These are phyloP conservation scores for Tanozyma kutaoensis DNA, from an alignment of 805 yeast species.

Conservation along the genomic window DNA sequence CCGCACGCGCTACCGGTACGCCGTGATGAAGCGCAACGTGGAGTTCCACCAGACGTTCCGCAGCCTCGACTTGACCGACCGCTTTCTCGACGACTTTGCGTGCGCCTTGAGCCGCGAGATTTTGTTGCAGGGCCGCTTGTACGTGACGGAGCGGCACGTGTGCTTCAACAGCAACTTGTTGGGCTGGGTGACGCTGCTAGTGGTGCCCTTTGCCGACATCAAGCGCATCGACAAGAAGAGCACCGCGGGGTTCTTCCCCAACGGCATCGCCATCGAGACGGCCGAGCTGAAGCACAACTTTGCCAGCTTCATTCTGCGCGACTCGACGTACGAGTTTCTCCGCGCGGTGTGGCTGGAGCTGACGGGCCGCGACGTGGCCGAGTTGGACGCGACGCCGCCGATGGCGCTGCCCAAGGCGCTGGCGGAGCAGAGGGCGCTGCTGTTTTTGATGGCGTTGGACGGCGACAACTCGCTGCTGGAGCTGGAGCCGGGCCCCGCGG, in stretches of 20 bases:
- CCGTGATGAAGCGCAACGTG: conserved; percentile 42
- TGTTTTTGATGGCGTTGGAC: too few relatives aligned
- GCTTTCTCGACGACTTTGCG: conserved; percentile 72
- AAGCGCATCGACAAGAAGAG: conserved; percentile 62
- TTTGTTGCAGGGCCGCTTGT: conserved; percentile 75
- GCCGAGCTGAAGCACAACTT: conserved; percentile 54
- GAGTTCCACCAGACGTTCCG: conserved; percentile 73
- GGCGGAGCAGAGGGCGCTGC: too few relatives aligned
- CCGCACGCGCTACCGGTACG: conserved; percentile 49
- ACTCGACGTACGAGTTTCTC: conserved; percentile 58
- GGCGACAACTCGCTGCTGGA: too few relatives aligned
- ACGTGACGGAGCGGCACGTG: conserved; percentile 61
- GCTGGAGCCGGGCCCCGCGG: conserved; percentile 1
- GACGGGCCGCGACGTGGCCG: too few relatives aligned
- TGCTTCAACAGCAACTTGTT: conserved; percentile 81
- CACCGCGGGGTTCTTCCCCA: conserved; percentile 85
- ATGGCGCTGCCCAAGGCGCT: too few relatives aligned
- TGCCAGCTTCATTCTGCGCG: conserved; percentile 81
- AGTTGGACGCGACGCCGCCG: too few relatives aligned
- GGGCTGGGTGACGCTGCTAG: conserved; percentile 82
- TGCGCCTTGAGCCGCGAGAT: conserved; percentile 87
- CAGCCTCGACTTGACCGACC: conserved; percentile 53
- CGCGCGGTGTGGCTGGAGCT: conserved; percentile 45
- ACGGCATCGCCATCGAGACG: conserved; percentile 69
- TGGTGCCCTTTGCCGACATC: conserved; percentile 61